Base-by-base conservation (phyloP, 192 early-diverging fungal genomes). In the Phlyctochytrium planicorne region DNA sequence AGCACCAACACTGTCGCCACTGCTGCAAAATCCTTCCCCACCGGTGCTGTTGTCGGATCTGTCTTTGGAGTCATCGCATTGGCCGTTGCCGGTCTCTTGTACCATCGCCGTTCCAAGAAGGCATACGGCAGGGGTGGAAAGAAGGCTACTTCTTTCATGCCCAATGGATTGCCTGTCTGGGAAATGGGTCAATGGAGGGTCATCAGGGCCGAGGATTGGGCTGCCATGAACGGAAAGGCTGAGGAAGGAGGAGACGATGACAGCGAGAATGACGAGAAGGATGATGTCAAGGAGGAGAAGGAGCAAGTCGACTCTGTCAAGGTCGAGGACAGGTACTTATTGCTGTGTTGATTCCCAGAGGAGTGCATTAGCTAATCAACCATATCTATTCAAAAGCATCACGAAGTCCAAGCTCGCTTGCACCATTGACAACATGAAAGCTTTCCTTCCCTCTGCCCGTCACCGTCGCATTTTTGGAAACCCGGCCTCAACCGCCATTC, bases 381-480 rank as follows among this genome's bases (percentile, higher is more conserved):
- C n/a, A n/a, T n/a, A n/a, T n/a, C n/a, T n/a, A n/a, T n/a, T n/a
- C n/a, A n/a, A n/a, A n/a, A n/a, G n/a, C n/a, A n/a, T n/a, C n/a
- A n/a, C n/a, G n/a, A 57, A 27, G 55, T 57, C 55, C 55, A 24
- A 12, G 14, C 10, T 57, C 55, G 40, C 40, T 20, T 47, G 40
- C 40, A 57, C 12, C 16, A 29, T 57, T 27, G 20, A 57, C 27
- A 29, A 57, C 55, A 57, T 57, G 20, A 57, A 57, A 29, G 10
- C 55, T 25, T 57, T 57, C 55, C 55, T 57, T 27, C 55, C 55
- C 55, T 57, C 55, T 27, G 55, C 55, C 25, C 55, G 55, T 27
- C 55, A 27, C 25, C 55, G 55, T 27, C 55, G 55, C 55, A 57
- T 10, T 27, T 47, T 6, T 6, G 10, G 40, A 6, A 47, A 47